phyloP scores from a whole-genome alignment of 768 basidiomycete genomes.

The Termitomyces sp. region DNA sequence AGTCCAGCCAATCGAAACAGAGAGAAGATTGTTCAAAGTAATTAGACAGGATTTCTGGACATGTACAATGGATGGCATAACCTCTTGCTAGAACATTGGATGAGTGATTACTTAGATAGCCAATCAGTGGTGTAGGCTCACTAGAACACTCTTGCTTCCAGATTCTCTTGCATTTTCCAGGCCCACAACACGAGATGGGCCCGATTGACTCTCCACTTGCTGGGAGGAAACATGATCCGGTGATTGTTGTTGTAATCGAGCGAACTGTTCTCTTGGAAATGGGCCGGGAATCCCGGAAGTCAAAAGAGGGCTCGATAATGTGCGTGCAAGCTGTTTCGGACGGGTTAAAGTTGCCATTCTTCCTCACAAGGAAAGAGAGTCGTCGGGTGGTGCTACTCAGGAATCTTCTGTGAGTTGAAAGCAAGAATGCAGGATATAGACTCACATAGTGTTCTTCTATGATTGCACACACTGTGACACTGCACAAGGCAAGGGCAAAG shows the following conservation, averaged over 20 bases:
- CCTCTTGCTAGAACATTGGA: slow-evolving; percentile 38
- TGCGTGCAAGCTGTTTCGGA: slow-evolving; percentile 20
- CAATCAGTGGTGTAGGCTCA: neutral
- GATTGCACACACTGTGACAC: neutral
- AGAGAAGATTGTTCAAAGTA: slow-evolving; percentile 66
- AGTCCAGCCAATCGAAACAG: slow-evolving; percentile 41
- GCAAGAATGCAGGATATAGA: neutral
- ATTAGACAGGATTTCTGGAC: slow-evolving; percentile 73
- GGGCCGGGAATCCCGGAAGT: slow-evolving; percentile 31
- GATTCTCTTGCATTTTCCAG: neutral
- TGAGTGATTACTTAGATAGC: neutral
- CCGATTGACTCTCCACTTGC: slow-evolving; percentile 4
- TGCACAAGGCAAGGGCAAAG: neutral
- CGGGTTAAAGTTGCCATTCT: slow-evolving; percentile 37
- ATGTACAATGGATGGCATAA: slow-evolving; percentile 65
- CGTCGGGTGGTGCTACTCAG: neutral
- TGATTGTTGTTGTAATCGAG: slow-evolving; percentile 10
- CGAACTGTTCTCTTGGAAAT: slow-evolving; percentile 31
- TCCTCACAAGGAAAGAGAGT: neutral
- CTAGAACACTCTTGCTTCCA: slow-evolving; percentile 10
- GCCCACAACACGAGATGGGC: slow-evolving; percentile 6
- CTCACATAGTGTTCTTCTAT: neutral
- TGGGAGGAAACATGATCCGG: neutral
- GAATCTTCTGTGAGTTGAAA: neutral
- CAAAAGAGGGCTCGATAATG: slow-evolving; percentile 18